These are phyloP conservation scores for Mycena filopes DNA, from an alignment of 768 basidiomycete genomes.

Conservation along the genomic window DNA sequence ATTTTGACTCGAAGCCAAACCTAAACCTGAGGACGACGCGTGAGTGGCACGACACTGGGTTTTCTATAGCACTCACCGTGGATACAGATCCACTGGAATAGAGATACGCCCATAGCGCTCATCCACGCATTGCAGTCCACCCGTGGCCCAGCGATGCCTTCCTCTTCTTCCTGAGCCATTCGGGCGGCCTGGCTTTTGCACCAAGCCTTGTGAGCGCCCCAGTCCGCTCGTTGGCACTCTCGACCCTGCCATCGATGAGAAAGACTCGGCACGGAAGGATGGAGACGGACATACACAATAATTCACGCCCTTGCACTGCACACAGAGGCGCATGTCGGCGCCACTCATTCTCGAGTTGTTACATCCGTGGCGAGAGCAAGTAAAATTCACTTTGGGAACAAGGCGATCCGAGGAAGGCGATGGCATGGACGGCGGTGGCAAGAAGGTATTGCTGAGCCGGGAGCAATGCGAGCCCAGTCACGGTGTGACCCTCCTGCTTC, in stretches of 20 bases:
- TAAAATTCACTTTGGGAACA: not conserved
- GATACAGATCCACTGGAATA: slow-evolving; percentile 3
- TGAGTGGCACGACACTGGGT: not conserved
- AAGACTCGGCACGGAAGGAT: not conserved
- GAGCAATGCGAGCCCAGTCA: no score
- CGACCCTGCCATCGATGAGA: not conserved
- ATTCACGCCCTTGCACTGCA: not conserved
- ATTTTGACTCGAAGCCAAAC: not conserved
- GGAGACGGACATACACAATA: slow-evolving; percentile 3
- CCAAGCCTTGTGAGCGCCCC: not conserved
- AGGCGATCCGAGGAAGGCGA: not conserved
- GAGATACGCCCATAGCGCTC: not conserved
- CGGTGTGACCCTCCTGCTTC: no score
- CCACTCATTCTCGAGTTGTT: slow-evolving; percentile 4
- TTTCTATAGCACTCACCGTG: not conserved
- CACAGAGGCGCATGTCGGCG: not conserved
- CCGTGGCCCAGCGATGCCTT: not conserved
- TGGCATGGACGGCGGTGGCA: not conserved
- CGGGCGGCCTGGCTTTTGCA: not conserved
- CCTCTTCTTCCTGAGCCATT: not conserved
- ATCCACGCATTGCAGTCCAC: not conserved
- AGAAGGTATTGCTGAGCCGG: no score
- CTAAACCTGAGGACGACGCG: not conserved
- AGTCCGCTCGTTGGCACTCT: slow-evolving; percentile 3
- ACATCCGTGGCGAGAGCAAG: not conserved